Evolutionary conservation across 805 yeast genomes (phyloP).

Genomic region (Lipomyces yamadae): DNA sequence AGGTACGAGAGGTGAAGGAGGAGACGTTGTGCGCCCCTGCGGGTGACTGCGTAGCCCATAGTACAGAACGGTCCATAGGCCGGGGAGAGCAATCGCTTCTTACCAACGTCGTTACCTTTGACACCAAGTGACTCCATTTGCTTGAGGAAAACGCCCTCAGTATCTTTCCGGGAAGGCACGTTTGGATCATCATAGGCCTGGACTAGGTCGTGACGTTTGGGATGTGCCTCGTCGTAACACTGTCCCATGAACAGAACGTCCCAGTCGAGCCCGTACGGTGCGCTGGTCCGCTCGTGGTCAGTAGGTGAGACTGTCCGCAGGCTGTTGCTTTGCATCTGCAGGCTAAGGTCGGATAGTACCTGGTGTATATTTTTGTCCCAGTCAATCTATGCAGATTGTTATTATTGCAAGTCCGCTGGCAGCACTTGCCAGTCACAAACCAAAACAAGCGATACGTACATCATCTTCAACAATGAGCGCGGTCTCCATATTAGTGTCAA

Average conservation of each 20-base stretch:
- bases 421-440: slow-evolving; percentile 8
- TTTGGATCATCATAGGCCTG: slow-evolving; percentile 19
- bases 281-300: slow-evolving; percentile 11
- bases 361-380: slow-evolving; percentile 10
- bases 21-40: slow-evolving; percentile 31
- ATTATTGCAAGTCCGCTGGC: not conserved
- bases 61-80: slow-evolving; percentile 27
- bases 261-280: slow-evolving; percentile 21
- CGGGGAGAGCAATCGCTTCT: slow-evolving; percentile 21
- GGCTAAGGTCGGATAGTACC: not conserved
- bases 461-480: slow-evolving; percentile 27
- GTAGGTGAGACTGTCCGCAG: slow-evolving; percentile 6
- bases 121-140: slow-evolving; percentile 15
- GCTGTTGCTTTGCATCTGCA: slow-evolving; percentile 12
- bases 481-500: slow-evolving; percentile 21
- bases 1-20: slow-evolving; percentile 25
- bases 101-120: slow-evolving; percentile 15
- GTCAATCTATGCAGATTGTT: slow-evolving; percentile 11
- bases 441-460: not conserved
- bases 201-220: slow-evolving; percentile 17
- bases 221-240: slow-evolving; percentile 23
- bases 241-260: slow-evolving; percentile 19
- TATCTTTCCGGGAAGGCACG: slow-evolving; percentile 15
- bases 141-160: slow-evolving; percentile 3
- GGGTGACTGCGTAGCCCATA: slow-evolving; percentile 31